phyloP scores from a whole-genome alignment of 306 rosid genomes.

The Castanea sativa region DNA sequence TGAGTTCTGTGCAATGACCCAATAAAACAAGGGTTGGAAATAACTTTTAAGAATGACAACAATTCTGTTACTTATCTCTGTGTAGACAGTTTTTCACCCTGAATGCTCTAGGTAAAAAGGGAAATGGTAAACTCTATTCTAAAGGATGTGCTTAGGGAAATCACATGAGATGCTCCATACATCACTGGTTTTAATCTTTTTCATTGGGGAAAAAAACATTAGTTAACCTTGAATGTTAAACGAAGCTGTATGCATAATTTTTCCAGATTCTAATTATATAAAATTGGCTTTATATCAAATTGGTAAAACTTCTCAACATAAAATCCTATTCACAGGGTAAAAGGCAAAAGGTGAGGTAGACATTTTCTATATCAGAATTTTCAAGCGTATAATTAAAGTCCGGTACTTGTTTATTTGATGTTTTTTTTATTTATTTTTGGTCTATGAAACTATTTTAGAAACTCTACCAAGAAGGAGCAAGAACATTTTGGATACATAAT shows the following conservation, averaged over 20 bases:
- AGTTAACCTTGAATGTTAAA: not conserved
- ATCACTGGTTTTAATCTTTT: not conserved
- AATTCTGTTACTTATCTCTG: too few relatives aligned
- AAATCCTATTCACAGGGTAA: not conserved
- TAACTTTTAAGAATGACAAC: too few relatives aligned
- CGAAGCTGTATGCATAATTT: not conserved
- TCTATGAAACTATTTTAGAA: slow-evolving; percentile 10
- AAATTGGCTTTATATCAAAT: not conserved
- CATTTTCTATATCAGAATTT: too few relatives aligned
- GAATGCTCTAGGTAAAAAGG: not conserved
- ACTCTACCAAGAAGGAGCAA: slow-evolving; percentile 19
- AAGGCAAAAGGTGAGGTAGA: not conserved
- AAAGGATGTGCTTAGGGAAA: not conserved
- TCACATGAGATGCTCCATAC: not conserved
- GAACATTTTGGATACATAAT: slow-evolving; percentile 27
- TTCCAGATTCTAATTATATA: not conserved
- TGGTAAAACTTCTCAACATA: not conserved
- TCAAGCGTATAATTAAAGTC: too few relatives aligned
- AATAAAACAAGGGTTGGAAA: too few relatives aligned
- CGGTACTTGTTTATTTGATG: too few relatives aligned
- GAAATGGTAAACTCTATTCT: not conserved
- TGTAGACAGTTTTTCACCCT: too few relatives aligned
- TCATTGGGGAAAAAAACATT: not conserved
- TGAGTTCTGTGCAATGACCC: too few relatives aligned
- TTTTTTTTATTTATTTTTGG: not conserved